These are phyloP conservation scores for Glutinoglossum americanum DNA, from an alignment of 495 filamentous ascomycete genomes.

Conservation along the genomic window DNA sequence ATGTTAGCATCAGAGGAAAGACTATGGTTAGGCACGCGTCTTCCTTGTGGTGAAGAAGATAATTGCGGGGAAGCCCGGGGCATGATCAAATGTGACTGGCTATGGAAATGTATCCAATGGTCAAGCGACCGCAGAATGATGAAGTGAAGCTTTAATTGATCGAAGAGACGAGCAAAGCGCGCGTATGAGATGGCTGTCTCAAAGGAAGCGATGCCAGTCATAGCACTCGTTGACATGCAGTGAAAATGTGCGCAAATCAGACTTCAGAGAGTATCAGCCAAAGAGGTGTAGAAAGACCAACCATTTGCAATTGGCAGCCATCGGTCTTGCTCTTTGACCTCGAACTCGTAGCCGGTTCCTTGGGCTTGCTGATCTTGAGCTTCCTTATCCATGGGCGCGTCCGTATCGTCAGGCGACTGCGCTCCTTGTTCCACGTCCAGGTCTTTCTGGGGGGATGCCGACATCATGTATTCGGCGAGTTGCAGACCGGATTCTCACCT, in stretches of 20 bases:
- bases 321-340: conserved; percentile 98
- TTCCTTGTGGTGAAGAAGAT: conserved; percentile 17
- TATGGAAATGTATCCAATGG: conserved; percentile 7
- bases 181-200: conserved; percentile 13
- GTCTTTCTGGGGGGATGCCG: conserved; percentile 74
- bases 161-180: conserved; percentile 13
- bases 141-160: conserved; percentile 18
- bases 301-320: conserved; percentile 99
- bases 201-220: conserved; percentile 27
- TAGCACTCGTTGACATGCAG: conserved; percentile 16
- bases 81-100: conserved; percentile 9
- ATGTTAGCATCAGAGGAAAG: conserved; percentile 60
- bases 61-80: conserved; percentile 24
- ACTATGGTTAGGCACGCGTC: conserved; percentile 11
- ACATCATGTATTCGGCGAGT: conserved; percentile 61
- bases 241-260: conserved; percentile 28
- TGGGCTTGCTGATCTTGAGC: conserved; percentile 40
- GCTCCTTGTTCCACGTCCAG: conserved; percentile 74
- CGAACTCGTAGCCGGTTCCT: conserved; percentile 68
- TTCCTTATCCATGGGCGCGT: conserved; percentile 45
- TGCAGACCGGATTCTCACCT: conserved; percentile 25
- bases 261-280: conserved; percentile 21
- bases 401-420: conserved; percentile 64
- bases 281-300: conserved; percentile 37
- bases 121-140: conserved; percentile 8